Base-by-base conservation (phyloP, 176 grass and related monocot genomes). In the Dendrocalamus sinicus region DNA sequence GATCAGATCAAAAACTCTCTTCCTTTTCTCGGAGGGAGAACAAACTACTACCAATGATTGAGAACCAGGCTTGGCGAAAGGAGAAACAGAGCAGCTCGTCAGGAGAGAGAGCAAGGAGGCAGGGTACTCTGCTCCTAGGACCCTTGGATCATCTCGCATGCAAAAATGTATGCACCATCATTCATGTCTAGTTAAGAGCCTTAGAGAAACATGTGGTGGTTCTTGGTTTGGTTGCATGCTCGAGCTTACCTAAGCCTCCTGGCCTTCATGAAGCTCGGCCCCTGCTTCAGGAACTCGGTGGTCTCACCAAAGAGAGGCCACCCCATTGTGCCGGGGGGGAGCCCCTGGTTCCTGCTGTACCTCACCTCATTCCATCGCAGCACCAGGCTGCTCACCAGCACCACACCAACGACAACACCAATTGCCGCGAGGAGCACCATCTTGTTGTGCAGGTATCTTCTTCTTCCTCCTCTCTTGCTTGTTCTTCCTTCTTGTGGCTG, bases 241-340 rank as follows among this genome's bases (percentile, higher is more conserved):
- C 32, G 32, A 43, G 39, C 8, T 40, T 89, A 97, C 94, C 92
- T 97, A 81, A 97, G 92, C 70, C 90, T 92, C 74, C 89, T 79
- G 16, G 81, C 81, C 90, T 94, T 97, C 92, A 97, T 94, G 88
- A 97, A 97, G 68, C 59, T 48, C 2, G 94, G 94, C 0, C 92
- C 94, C 58, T 94, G 92, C 88, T 94, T 97, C 68, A 97, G 90
- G 86, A 97, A 97, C 90, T 97, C 94, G 24, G 94, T 97, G 48
- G 94, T 97, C 89, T 97, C 94, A 52, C 94, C 94, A 74, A 97
- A 89, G 70, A 94, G 88, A 66, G 94, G 94, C 94, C 94, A 97
- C n/a, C 94, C 94, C 94, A 97, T 97, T 85, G 94, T 97, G 54
- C 94, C 94, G 3, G 92, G 94, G 81, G 94, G 94, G 50, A 92